Conservation (phyloP, 169 alveolate species). For the Plasmodium sp. region DNA sequence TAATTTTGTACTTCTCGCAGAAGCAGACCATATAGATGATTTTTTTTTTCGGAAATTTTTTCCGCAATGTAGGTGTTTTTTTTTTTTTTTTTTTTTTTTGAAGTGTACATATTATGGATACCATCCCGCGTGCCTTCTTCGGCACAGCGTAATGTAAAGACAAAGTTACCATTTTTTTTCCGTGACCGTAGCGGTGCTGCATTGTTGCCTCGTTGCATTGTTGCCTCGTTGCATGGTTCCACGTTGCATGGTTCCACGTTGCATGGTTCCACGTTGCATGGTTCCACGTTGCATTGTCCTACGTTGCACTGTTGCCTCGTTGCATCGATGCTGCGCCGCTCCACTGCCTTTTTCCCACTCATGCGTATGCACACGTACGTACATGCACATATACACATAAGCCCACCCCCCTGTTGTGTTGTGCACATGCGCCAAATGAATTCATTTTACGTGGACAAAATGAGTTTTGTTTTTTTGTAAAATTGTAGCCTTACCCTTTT, state of each 20-base stretch:
- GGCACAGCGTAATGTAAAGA: not conserved
- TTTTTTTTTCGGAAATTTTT: not conserved
- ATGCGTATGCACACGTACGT: not conserved
- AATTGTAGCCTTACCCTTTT: not conserved
- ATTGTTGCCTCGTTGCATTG: not conserved
- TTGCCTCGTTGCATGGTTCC: no score
- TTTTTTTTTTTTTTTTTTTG: not conserved
- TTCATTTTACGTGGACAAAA: not conserved
- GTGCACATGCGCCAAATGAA: not conserved
- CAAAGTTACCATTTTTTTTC: not conserved
- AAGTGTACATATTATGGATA: not conserved
- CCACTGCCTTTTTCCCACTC: not conserved
- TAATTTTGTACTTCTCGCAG: constrained; percentile 10
- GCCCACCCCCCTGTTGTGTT: not conserved
- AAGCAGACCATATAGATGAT: not conserved
- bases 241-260: not conserved
- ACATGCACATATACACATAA: not conserved
- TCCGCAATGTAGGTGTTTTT: not conserved
- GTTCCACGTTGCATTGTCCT: not conserved
- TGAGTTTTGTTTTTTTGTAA: not conserved
- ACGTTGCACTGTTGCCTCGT: not conserved
- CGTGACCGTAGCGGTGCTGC: not conserved
- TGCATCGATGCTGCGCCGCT: not conserved
- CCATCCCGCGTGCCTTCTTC: not conserved
- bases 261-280: not conserved